Evolutionary conservation across 352 stramenopile genomes (phyloP), one percentile per base, ranked within the genome.

Genomic region (Phytophthora sp.): DNA sequence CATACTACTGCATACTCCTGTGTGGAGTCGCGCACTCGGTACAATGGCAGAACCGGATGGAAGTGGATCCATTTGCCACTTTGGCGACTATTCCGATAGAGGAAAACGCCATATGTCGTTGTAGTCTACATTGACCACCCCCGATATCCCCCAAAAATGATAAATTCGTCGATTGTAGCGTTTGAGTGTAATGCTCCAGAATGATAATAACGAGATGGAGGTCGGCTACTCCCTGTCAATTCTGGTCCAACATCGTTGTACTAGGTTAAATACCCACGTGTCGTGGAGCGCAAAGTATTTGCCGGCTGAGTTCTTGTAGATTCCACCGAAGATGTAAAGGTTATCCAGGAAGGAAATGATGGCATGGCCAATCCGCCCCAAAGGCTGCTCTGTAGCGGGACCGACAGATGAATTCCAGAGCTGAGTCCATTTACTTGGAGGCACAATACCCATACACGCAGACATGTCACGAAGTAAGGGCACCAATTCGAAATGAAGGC

Each of bases 271-370:
- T 11, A 67, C 63, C 84, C 84, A 93, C n/a, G 84, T 90, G 57
- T 93, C 84, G n/a, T 83, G 78, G 26, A 77, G 85, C 60, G 91
- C 84, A 52, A 81, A 44, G 46, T 88, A 77, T 61, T 86, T 66
- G 7, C 72, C 66, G 3, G 55, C 54, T 29, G 58, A 54, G 7
- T 64, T 50, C 7, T 71, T 66, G 21, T 76, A 79, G 30, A 90
- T 73, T 33, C 84, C 84, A 2, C 84, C 84, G 55, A 81, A 90
- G 27, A 90, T 52, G 56, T 89, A 91, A 24, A 93, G 52, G 7
- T 63, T 59, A 54, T 93, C 78, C 11, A 80, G 39, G 42, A 83
- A 80, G 3, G 57, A 44, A 9, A 80, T 50, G 38, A 90, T 71
- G 0, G 71, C 78, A 31, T 93, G 84, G 16, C 79, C 84, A 3